Base-by-base conservation (phyloP, 164 flowering plant species). In the Pachysandra terminalis region DNA sequence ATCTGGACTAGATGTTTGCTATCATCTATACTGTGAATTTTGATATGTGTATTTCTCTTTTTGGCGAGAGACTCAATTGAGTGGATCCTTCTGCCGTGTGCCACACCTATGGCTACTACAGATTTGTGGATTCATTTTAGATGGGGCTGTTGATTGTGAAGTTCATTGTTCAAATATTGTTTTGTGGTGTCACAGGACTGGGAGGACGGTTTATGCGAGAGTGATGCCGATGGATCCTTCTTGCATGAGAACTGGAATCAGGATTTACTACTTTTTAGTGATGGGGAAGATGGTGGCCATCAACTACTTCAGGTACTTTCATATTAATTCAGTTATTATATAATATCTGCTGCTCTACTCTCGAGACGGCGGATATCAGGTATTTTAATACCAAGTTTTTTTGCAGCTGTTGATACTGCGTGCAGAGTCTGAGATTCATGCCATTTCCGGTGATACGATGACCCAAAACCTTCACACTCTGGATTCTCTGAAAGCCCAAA, bases 161-260 rank as follows among this genome's bases (percentile, higher is more conserved):
- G 15, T 10, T 49, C 19, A 17, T 69, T 53, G 21, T 45, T 24
- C 65, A 9, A 19, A 19, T 19, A 24, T 68, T 35, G 2, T 61
- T 25, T 35, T 54, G 49, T 68, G 51, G 27, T 45, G 49, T 45
- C 15, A 4, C 67, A 93, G 98, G 98, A 93, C 71, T 93, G 98
- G 98, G 98, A 93, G 73, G 90, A 89, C 81, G 98, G 96, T 49
- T 79, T 90, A 67, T 83, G 84, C 74, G 98, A 89, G 77, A 86
- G 68, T 72, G 90, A 89, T 78, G 96, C 85, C 22, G 96, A 90
- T 78, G 95, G 98, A 52, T 90, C 98, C 56, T 89, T 85, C 76
- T 80, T 89, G 78, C 93, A 85, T 81, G 93, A 90, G 57, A 85
- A 90, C 67, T 87, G 91, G 93, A 89, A 89, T 78, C 85, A 77